Evolutionary conservation across 192 early-diverging fungal genomes (phyloP), one percentile per base, ranked within the genome.

Genomic region (Diversispora epigaea): DNA sequence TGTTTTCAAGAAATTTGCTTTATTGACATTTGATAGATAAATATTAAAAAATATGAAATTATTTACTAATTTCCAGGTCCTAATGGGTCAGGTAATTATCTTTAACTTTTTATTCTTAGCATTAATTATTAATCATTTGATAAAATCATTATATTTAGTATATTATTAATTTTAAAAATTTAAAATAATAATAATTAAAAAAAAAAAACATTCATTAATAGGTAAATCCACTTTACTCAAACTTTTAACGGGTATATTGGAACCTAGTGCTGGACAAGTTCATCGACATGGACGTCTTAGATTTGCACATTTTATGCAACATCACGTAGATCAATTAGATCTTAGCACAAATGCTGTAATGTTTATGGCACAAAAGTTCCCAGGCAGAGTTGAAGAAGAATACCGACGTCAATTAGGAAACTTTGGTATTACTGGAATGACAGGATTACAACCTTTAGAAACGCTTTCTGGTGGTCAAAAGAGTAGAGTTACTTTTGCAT

Each of bases 391-490:
- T 9, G 96, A 99, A 66, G 96, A 99, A 82, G 98, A 99, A 76
- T 98, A 97, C 81, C 91, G 98, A 76, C 82, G 95, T 19, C 90
- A 96, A 69, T 80, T 99, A 76, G 98, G 94, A 66, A 85, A 92
- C 10, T 99, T 96, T 79, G 98, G 98, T 70, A 91, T 99, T 61
- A 94, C 96, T 19, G 98, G 98, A 5, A 96, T 94, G 88, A 94
- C 93, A 8, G 96, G 93, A 56, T 79, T 98, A 84, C 96, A 98
- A 78, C 88, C 91, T 22, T 97, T 99, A 79, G 86, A 91, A 60
- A 99, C 98, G 2, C 83, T 99, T 17, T 95, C 93, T 64, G 98
- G 96, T 80, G 98, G 98, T 70, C 96, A 98, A 81, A 99, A 99
- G 85, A 91, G 89, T 60, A 86, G 98, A 67, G 94, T 99, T 45